phyloP scores from a whole-genome alignment of 257 asterid species.

The Cordia subcordata region DNA sequence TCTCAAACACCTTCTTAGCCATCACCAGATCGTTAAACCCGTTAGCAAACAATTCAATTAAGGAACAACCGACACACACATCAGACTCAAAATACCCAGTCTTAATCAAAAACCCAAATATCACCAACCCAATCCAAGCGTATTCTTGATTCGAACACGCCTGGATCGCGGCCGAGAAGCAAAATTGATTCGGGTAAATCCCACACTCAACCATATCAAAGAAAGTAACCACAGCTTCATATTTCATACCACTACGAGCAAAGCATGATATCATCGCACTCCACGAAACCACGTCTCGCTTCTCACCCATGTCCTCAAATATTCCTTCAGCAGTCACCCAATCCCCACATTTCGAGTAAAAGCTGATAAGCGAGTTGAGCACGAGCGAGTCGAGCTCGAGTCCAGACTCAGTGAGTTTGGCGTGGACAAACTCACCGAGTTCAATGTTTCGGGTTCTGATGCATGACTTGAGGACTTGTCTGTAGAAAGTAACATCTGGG shows the following conservation, averaged over 20 bases:
- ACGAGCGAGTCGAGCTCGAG: conserved; percentile 52
- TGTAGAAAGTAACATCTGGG: conserved; percentile 71
- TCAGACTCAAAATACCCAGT: conserved; percentile 72
- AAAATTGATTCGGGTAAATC: conserved; percentile 68
- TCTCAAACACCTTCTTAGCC: conserved; percentile 66
- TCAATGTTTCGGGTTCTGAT: conserved; percentile 64
- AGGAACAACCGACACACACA: conserved; percentile 81
- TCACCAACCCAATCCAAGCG: conserved; percentile 48
- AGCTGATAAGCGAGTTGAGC: conserved; percentile 75
- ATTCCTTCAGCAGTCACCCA: conserved; percentile 54
- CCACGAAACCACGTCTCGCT: conserved; percentile 80
- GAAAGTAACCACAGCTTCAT: conserved; percentile 48
- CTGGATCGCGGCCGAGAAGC: conserved; percentile 65
- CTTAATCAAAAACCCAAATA: conserved; percentile 67
- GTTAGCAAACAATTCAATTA: conserved; percentile 66
- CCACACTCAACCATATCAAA: conserved; percentile 62
- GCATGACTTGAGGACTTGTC: conserved; percentile 88
- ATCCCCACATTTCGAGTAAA: conserved; percentile 73
- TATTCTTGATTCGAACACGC: conserved; percentile 56
- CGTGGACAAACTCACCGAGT: conserved; percentile 51
- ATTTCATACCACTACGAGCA: conserved; percentile 43
- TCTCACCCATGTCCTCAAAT: conserved; percentile 52
- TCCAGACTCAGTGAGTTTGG: conserved; percentile 39
- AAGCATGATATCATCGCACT: conserved; percentile 89
- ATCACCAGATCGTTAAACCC: conserved; percentile 60